Evolutionary conservation across 805 yeast genomes (phyloP), one percentile per base, ranked within the genome.

Genomic region (Spencermartinsiella europaea): DNA sequence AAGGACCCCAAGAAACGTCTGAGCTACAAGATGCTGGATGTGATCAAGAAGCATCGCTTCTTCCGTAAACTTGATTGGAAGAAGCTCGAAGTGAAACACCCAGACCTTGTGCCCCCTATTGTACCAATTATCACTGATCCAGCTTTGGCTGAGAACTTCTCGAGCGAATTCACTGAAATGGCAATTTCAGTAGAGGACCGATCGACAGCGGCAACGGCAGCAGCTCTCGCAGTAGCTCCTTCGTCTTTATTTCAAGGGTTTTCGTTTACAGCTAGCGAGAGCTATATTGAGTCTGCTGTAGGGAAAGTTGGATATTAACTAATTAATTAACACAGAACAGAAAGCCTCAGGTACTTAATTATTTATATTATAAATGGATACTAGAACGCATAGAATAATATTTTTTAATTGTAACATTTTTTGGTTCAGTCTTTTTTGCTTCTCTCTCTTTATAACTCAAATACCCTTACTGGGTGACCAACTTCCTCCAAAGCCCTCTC

Each of bases 51-150:
- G 42, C 93, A 85, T 59, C 70, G 84, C 38, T 85, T 88, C 50
- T 88, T 88, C 69, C 75, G 95, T 50, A 80, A 81, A 53, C 69
- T 88, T 31, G 74, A 83, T 59, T 88, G 95, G 95, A 66, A 67
- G 14, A 63, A 66, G 41, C 63, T 88, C 38, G 77, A 74, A 41
- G 60, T 62, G 15, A 79, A 81, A 20, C 69, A 73, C 40, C 69
- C 67, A 22, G 64, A 65, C 1, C 64, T 76, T 5, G 66, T 69
- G 44, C 95, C 95, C 2, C 96, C 96, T 0, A 82, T 88, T 31
- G 68, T 80, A n/a, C 96, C 96, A 0, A 66, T 86, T 4, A 77
- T 89, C 37, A 84, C 95, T 0, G 81, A 87, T 58, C 91, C 95
- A 20, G 81, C 73, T 39, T 61, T 84, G 45, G 96, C 96, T 0